phyloP scores from a whole-genome alignment of 768 basidiomycete genomes.

The Calocera viscosa region DNA sequence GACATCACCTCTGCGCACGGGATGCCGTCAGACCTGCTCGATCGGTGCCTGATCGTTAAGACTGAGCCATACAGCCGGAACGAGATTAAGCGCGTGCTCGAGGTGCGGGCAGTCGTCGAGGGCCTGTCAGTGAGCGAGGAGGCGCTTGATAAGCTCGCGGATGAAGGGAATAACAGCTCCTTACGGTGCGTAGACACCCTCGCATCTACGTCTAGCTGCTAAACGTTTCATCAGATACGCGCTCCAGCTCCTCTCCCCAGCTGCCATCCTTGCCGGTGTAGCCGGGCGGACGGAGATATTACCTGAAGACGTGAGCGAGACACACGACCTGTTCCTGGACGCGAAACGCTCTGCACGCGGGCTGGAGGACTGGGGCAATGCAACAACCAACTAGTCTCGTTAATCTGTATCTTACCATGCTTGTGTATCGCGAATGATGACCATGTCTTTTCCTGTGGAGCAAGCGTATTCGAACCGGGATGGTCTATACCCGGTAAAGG shows the following conservation, averaged over 20 bases:
- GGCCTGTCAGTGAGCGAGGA: constrained; percentile 62
- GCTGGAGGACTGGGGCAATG: not conserved
- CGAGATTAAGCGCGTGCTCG: constrained; percentile 76
- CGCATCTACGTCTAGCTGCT: not conserved
- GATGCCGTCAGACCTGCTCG: constrained; percentile 82
- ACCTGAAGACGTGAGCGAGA: constrained; percentile 81
- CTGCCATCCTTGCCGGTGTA: constrained; percentile 69
- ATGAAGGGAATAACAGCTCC: constrained; percentile 70
- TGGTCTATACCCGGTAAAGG: too few relatives aligned
- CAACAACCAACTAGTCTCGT: too few relatives aligned
- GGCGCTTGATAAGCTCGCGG: constrained; percentile 68
- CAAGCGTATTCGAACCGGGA: too few relatives aligned
- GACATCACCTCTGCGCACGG: constrained; percentile 90
- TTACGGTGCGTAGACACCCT: constrained; percentile 43
- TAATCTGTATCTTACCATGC: too few relatives aligned
- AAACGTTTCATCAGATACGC: constrained; percentile 49
- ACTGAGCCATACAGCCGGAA: constrained; percentile 72
- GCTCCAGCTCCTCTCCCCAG: constrained; percentile 80
- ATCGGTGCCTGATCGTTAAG: constrained; percentile 92
- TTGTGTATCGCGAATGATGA: too few relatives aligned
- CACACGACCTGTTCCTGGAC: constrained; percentile 90
- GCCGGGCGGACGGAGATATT: constrained; percentile 70
- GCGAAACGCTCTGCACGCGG: constrained; percentile 40
- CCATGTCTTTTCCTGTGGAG: too few relatives aligned
- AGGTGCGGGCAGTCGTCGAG: constrained; percentile 75